phyloP scores from a whole-genome alignment of 2,329 filamentous ascomycete genomes.

The Hymenotorrendiella dingleyae region DNA sequence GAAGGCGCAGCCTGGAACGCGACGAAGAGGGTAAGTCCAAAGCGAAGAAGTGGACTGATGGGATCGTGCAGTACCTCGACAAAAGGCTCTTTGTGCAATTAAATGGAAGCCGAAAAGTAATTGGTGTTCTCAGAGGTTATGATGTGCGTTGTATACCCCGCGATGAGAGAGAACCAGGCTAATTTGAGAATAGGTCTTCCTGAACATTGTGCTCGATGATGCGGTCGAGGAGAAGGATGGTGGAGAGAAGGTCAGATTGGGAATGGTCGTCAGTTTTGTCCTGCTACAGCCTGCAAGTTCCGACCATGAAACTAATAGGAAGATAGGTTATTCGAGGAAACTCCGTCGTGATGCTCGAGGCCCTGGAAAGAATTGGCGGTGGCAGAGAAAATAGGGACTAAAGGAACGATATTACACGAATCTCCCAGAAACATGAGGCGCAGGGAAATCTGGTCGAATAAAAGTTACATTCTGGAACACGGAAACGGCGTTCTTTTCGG shows the following conservation, averaged over 20 bases:
- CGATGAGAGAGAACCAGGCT: conserved; percentile 15
- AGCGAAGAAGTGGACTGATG: conserved; percentile 53
- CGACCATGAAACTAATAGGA: conserved; percentile 18
- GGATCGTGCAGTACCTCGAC: conserved; percentile 76
- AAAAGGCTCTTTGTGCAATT: conserved; percentile 97
- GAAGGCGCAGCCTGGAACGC: conserved; percentile 3
- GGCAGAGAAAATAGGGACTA: conserved; percentile 39
- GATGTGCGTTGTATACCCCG: conserved; percentile 55
- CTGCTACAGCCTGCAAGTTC: too few relatives aligned
- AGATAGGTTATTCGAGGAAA: conserved; percentile 90
- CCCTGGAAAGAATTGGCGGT: conserved; percentile 61
- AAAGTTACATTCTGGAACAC: conserved; percentile 5
- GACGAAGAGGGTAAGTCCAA: conserved; percentile 7
- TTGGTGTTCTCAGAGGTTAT: conserved; percentile 89
- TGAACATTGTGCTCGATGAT: conserved; percentile 97
- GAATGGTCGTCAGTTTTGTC: conserved; percentile 72
- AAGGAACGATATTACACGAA: not conserved
- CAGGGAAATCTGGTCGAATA: not conserved
- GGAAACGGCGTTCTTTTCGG: conserved; percentile 4
- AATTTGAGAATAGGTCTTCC: conserved; percentile 65
- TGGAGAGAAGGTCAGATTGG: conserved; percentile 82
- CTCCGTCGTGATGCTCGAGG: conserved; percentile 97
- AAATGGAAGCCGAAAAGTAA: conserved; percentile 95
- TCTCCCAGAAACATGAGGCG: not conserved
- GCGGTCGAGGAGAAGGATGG: conserved; percentile 91